Percentiles rank a stretch among this genome's conserved stretches.
Evolutionary conservation across 228 moss, liverwort and hornwort genomes (phyloP).

Genomic region (Sphagnum fallax): DNA sequence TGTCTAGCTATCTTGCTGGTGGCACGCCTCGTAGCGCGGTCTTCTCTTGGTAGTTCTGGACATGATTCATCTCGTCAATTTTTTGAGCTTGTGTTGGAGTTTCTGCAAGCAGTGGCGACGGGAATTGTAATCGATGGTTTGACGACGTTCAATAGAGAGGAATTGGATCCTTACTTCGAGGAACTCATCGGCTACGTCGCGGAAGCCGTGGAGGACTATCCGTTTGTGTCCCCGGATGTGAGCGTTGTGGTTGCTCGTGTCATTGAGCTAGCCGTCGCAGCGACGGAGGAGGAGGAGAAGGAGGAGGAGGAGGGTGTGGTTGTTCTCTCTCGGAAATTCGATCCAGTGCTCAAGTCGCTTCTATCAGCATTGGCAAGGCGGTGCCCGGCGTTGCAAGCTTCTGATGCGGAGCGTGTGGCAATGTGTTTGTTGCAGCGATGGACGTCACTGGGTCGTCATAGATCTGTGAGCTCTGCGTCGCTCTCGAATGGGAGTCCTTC

Average conservation of each 20-base stretch:
- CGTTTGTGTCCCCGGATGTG: constrained; percentile 36
- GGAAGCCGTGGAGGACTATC: constrained; percentile 39
- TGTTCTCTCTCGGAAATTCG: constrained; percentile 31
- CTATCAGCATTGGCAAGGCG: constrained; percentile 51
- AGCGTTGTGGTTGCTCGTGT: constrained; percentile 54
- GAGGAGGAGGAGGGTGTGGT: constrained; percentile 25
- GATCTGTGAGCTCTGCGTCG: constrained; percentile 7
- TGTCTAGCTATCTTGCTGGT: constrained; percentile 64
- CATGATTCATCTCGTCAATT: constrained; percentile 59
- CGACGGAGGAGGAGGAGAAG: constrained; percentile 36
- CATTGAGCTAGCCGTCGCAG: constrained; percentile 42
- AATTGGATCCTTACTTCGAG: constrained; percentile 47
- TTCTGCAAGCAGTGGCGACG: constrained; percentile 46
- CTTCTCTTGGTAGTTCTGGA: constrained; percentile 13
- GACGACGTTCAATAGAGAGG: constrained; percentile 54
- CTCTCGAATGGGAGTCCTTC: constrained; percentile 14
- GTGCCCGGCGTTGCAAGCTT: constrained; percentile 49
- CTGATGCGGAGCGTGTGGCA: constrained; percentile 62
- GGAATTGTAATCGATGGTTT: constrained; percentile 51
- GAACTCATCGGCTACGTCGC: constrained; percentile 63
- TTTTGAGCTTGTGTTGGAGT: constrained; percentile 64
- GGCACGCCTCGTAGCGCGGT: constrained; percentile 64
- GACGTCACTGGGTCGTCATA: constrained; percentile 19
- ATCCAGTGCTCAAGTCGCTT: constrained; percentile 53
- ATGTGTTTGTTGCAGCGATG: constrained; percentile 59